Percentiles rank a stretch among this genome's conserved stretches.
phyloP scores from a whole-genome alignment of 495 filamentous ascomycete genomes.

The Neurospora africana region DNA sequence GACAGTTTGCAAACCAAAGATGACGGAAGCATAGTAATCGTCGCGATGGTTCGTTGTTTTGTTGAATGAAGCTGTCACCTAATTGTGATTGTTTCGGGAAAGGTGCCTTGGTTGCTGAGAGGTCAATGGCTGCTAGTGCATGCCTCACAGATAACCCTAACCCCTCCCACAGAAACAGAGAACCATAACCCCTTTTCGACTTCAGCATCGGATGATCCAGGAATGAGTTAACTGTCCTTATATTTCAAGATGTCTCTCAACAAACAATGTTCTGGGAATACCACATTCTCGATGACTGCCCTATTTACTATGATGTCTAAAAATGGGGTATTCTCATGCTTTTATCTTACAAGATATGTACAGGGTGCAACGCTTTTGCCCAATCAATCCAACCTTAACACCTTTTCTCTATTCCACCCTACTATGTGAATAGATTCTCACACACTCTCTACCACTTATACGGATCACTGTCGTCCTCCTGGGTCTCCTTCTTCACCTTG shows the following conservation, averaged over 20 bases:
- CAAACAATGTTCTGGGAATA: too few relatives aligned
- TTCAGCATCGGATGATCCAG: neutral
- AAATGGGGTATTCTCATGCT: neutral
- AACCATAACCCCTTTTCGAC: neutral
- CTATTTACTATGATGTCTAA: neutral
- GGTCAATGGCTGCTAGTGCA: neutral
- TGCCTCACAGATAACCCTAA: slow-evolving; percentile 2
- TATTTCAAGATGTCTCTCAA: neutral
- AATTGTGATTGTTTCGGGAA: neutral
- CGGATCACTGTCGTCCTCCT: neutral
- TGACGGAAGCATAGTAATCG: neutral
- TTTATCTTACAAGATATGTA: slow-evolving; percentile 1
- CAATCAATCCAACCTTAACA: neutral
- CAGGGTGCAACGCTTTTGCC: neutral
- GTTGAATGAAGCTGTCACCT: neutral
- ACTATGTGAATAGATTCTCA: neutral
- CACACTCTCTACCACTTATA: neutral
- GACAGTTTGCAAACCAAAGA: neutral
- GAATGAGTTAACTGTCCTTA: neutral
- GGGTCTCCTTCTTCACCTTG: neutral
- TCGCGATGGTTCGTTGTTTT: neutral
- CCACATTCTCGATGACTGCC: neutral
- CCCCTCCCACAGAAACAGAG: neutral
- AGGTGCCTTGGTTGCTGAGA: neutral
- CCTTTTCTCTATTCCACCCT: neutral